Percentiles rank a stretch among this genome's conserved stretches.
Conservation (phyloP, 139 green algal genomes). For the Tetradesmus lagerheimii region DNA sequence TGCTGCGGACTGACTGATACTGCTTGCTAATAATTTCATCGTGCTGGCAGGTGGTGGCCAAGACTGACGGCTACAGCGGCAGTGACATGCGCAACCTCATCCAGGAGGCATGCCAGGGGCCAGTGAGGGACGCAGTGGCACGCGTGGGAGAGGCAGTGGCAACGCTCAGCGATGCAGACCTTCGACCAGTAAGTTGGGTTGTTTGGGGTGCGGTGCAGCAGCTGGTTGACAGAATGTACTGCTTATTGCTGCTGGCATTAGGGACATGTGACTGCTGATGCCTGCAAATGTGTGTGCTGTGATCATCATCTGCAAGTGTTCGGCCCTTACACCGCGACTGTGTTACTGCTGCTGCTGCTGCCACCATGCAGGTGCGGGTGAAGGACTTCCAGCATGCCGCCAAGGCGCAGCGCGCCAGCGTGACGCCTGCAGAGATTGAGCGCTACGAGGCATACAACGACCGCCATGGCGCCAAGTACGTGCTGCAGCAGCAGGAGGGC, state of each 20-base stretch:
- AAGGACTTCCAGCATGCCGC: slow-evolving; percentile 80
- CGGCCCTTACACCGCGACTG: background rate
- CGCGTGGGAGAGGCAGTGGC: slow-evolving; percentile 46
- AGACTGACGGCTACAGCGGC: slow-evolving; percentile 74
- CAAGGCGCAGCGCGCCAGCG: slow-evolving; percentile 75
- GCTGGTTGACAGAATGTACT: background rate
- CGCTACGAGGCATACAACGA: slow-evolving; percentile 90
- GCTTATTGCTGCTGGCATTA: background rate
- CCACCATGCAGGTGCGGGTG: slow-evolving; percentile 50
- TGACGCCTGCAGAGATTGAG: slow-evolving; percentile 79
- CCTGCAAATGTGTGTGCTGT: background rate
- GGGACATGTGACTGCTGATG: background rate
- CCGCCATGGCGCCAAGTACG: slow-evolving; percentile 86
- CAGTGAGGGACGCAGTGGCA: slow-evolving; percentile 82
- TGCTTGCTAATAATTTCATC: too few species aligned
- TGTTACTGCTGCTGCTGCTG: background rate
- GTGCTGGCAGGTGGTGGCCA: slow-evolving; percentile 76
- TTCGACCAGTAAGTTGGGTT: slow-evolving; percentile 71
- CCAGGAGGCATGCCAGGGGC: slow-evolving; percentile 93
- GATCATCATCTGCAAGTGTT: too few species aligned
- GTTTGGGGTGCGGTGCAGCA: background rate
- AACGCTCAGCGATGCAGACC: slow-evolving; percentile 67
- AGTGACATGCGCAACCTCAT: slow-evolving; percentile 96
- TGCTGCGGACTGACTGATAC: background rate
- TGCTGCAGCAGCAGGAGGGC: slow-evolving; percentile 25